phyloP scores from a whole-genome alignment of 169 alveolate genomes.

The Cystoisospora suis region DNA sequence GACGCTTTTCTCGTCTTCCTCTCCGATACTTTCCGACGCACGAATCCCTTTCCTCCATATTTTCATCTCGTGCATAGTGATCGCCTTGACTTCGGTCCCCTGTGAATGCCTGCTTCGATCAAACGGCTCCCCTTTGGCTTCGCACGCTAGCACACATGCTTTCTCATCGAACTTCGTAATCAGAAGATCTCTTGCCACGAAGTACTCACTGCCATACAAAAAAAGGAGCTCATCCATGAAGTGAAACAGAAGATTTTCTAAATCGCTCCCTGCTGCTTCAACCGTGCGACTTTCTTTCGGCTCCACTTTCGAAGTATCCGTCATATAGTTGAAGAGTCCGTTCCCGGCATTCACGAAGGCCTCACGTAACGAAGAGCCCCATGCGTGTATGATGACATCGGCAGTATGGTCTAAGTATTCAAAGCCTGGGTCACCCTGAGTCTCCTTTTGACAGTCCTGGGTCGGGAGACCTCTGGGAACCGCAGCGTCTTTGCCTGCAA shows the following conservation, averaged over 20 bases:
- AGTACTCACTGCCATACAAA: conserved; percentile 33
- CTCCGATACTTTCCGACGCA: not conserved
- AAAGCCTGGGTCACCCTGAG: not conserved
- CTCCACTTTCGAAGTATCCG: conserved; percentile 17
- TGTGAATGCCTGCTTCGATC: conserved; percentile 13
- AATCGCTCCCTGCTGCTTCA: not conserved
- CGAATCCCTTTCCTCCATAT: not conserved
- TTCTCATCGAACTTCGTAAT: not conserved
- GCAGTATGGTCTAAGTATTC: conserved; percentile 55
- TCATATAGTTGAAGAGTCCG: conserved; percentile 57
- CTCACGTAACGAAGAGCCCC: not conserved
- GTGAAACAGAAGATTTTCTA: conserved; percentile 28
- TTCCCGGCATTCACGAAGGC: conserved; percentile 4
- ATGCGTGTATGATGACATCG: conserved; percentile 53
- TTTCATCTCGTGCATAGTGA: conserved; percentile 62
- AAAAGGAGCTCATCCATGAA: conserved; percentile 45
- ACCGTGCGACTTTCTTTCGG: not conserved
- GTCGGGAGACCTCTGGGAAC: too few relatives aligned
- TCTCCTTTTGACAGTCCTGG: too few relatives aligned
- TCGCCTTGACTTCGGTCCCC: conserved; percentile 65
- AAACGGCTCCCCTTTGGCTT: conserved; percentile 11
- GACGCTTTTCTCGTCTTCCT: not conserved
- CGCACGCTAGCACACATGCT: not conserved
- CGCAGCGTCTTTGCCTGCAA: too few relatives aligned
- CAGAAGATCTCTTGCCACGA: not conserved